These are phyloP conservation scores for Cercospora nicotianae DNA, from an alignment of 2,329 filamentous ascomycete genomes.

Conservation along the genomic window DNA sequence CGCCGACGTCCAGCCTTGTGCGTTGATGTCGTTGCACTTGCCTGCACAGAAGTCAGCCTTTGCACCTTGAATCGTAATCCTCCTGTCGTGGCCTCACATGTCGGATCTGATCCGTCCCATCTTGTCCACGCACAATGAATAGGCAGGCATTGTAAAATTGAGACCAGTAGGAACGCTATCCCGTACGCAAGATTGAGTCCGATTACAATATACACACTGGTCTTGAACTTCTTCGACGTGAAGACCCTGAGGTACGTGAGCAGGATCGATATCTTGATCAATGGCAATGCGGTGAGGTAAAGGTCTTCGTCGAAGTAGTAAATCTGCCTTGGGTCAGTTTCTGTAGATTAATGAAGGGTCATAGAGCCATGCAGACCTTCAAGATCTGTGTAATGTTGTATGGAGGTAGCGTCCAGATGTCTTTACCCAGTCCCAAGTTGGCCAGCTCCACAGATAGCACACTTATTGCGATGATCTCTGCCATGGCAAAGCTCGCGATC, in stretches of 20 bases:
- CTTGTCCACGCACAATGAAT: slow-evolving; percentile 21
- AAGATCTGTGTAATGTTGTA: slow-evolving; percentile 23
- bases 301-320: slow-evolving; percentile 24
- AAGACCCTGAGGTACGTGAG: slow-evolving; percentile 30
- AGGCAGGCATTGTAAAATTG: slow-evolving; percentile 25
- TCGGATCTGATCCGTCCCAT: slow-evolving; percentile 19
- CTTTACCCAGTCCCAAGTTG: slow-evolving; percentile 29
- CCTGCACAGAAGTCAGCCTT: neutral
- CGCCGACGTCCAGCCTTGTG: slow-evolving; percentile 25
- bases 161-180: slow-evolving; percentile 22
- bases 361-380: neutral
- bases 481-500: slow-evolving; percentile 21
- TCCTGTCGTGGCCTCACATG: neutral
- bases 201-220: slow-evolving; percentile 17
- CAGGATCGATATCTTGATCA: slow-evolving; percentile 25
- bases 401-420: slow-evolving; percentile 27
- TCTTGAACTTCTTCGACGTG: slow-evolving; percentile 18
- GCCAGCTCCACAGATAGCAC: slow-evolving; percentile 18
- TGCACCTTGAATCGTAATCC: neutral
- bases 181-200: slow-evolving; percentile 21
- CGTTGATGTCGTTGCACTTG: slow-evolving; percentile 27
- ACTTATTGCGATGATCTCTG: slow-evolving; percentile 19
- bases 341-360: neutral
- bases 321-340: slow-evolving; percentile 6
- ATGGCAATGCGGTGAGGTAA: slow-evolving; percentile 22